A percentile compares a stretch with the other conserved stretches of the same genome.
Evolutionary conservation across 139 green algal genomes (phyloP).

Genomic region (Chlamydomonas asymmetrica): DNA sequence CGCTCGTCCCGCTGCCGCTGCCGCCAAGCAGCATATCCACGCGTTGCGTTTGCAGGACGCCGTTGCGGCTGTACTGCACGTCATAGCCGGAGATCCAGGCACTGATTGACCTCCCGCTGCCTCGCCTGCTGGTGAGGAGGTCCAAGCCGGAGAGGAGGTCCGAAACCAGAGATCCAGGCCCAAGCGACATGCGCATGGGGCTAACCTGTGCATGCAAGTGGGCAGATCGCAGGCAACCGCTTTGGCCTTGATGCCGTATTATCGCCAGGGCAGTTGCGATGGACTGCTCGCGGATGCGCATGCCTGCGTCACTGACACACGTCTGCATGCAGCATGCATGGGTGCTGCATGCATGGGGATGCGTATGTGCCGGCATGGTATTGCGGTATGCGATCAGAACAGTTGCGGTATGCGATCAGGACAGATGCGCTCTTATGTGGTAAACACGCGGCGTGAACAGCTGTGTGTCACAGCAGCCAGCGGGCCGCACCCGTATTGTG

Average conservation of each 20-base stretch:
- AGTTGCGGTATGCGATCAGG: background rate
- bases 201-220: background rate
- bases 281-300: background rate
- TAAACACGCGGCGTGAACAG: constrained; percentile 7
- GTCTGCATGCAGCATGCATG: too few species aligned
- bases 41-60: constrained; percentile 3
- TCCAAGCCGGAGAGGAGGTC: constrained; percentile 5
- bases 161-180: background rate
- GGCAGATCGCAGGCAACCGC: background rate
- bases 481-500: background rate
- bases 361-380: background rate
- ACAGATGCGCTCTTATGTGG: constrained; percentile 12
- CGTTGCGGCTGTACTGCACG: constrained; percentile 13
- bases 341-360: background rate
- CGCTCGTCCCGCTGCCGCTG: background rate
- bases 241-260: background rate
- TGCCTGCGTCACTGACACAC: too few species aligned
- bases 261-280: background rate
- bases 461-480: background rate
- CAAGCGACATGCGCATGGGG: constrained; percentile 5
- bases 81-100: background rate
- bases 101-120: background rate
- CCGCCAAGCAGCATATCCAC: constrained; percentile 20
- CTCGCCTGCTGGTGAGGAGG: background rate
- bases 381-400: background rate